Conservation (phyloP, 306 rosid species). For the Herpetospermum pedunculosum region DNA sequence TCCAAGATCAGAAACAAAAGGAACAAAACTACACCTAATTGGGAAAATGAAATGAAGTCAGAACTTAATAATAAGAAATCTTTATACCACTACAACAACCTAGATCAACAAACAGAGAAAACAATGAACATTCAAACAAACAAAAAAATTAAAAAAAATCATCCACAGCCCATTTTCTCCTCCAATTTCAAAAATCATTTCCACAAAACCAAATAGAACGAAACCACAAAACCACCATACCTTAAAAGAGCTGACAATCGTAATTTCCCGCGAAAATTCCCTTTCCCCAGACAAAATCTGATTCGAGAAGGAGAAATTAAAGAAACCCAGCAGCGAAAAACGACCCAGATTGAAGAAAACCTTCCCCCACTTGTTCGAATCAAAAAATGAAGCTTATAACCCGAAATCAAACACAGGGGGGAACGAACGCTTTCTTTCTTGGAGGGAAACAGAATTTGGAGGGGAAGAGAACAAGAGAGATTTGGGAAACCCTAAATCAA, state of each 20-base stretch:
- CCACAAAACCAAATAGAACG: not conserved
- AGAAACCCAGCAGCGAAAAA: not conserved
- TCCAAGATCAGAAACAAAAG: constrained; percentile 27
- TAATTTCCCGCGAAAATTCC: constrained; percentile 8
- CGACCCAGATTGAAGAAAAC: not conserved
- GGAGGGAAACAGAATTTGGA: constrained; percentile 51
- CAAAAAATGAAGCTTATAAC: not conserved
- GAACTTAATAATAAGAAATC: constrained; percentile 5
- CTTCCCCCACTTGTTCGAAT: constrained; percentile 16
- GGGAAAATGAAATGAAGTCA: not conserved
- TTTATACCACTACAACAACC: not conserved
- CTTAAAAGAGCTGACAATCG: constrained; percentile 28
- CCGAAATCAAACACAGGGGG: not conserved
- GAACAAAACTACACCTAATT: constrained; percentile 26
- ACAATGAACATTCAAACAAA: not conserved
- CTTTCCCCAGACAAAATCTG: not conserved
- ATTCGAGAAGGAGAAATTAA: not conserved
- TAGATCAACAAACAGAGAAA: constrained; percentile 2
- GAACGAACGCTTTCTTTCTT: constrained; percentile 29
- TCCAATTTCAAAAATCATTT: not conserved
- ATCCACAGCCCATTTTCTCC: not conserved
- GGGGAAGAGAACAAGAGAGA: constrained; percentile 9
- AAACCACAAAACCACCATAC: constrained; percentile 17
- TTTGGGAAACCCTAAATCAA: constrained; percentile 17
- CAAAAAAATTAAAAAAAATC: no score